Percentiles rank a stretch among this genome's conserved stretches.
phyloP scores from a whole-genome alignment of 2,329 filamentous ascomycete genomes.

The Phaeophleospora eucalypticola region DNA sequence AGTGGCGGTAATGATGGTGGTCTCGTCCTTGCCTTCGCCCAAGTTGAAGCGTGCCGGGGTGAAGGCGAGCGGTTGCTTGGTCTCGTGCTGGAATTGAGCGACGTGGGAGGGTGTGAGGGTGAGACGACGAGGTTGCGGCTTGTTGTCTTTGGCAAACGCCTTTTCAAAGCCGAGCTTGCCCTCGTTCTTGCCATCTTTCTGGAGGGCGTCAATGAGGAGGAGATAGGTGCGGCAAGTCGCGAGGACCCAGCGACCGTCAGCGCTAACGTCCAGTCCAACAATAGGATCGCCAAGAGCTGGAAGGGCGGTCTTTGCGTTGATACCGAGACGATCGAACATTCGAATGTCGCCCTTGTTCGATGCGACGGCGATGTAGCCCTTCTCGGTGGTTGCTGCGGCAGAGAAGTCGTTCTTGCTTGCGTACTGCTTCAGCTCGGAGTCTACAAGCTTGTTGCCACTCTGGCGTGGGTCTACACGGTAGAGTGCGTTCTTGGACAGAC shows the following conservation, averaged over 20 bases:
- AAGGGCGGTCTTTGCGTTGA: slow-evolving; percentile 96
- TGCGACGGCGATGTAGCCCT: slow-evolving; percentile 93
- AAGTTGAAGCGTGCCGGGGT: slow-evolving; percentile 93
- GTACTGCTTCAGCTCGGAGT: slow-evolving; percentile 91
- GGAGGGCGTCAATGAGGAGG: slow-evolving; percentile 83
- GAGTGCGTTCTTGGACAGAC: slow-evolving; percentile 85
- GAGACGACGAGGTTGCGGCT: slow-evolving; percentile 87
- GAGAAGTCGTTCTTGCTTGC: slow-evolving; percentile 97
- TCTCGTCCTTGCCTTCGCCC: slow-evolving; percentile 71
- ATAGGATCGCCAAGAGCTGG: slow-evolving; percentile 94
- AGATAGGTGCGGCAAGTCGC: slow-evolving; percentile 93
- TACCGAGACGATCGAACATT: slow-evolving; percentile 90
- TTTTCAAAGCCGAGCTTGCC: slow-evolving; percentile 98
- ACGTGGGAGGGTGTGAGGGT: slow-evolving; percentile 87
- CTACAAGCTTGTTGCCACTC: slow-evolving; percentile 85
- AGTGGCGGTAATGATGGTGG: slow-evolving; percentile 92
- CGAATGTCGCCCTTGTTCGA: slow-evolving; percentile 98
- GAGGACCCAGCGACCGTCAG: slow-evolving; percentile 91
- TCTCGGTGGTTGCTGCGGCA: slow-evolving; percentile 86
- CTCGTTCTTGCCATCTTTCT: slow-evolving; percentile 87
- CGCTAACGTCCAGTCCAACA: slow-evolving; percentile 89
- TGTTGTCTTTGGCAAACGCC: slow-evolving; percentile 83
- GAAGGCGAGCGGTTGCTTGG: slow-evolving; percentile 78
- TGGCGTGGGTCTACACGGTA: slow-evolving; percentile 92
- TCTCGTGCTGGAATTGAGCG: slow-evolving; percentile 96